Evolutionary conservation across 2,329 filamentous ascomycete genomes (phyloP), one percentile per base, ranked within the genome.

Genomic region (Ophiognomonia clavigignenti-juglandacearum): DNA sequence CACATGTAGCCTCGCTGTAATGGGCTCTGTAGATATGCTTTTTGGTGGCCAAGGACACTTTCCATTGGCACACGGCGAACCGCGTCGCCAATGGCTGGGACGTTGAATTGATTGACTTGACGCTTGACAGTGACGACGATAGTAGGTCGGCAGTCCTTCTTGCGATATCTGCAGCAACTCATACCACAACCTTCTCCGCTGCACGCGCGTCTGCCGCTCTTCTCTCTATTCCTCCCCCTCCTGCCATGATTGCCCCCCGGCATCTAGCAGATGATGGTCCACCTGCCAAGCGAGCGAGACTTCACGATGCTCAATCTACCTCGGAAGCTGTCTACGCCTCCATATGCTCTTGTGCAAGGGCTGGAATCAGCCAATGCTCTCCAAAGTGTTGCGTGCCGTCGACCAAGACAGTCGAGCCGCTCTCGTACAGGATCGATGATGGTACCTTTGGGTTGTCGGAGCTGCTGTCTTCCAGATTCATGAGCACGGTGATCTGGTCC

Each of bases 401-500:
- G n/a, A n/a, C n/a, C n/a, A n/a, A n/a, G n/a, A n/a, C n/a, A n/a
- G n/a, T n/a, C n/a, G n/a, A n/a, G n/a, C n/a, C n/a, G n/a, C n/a
- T n/a, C n/a, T n/a, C n/a, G n/a, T n/a, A n/a, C n/a, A n/a, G n/a
- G n/a, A n/a, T n/a, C n/a, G n/a, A n/a, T 0, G 61, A 63, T 0
- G 67, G 64, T 0, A 54, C 50, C 26, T 72, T 72, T 5, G 61
- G 58, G 0, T 54, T 49, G 1, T 70, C 65, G 0, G 51, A 54
- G 22, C 57, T 63, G 2, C 49, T 29, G 2, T 47, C 50, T 0
- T 59, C 20, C 63, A 62, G 69, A 8, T 45, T 57, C 0, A 60
- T 65, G 6, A 71, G 53, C 0, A 65, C 43, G 2, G 64, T 54
- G 1, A 65, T 61, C 0, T 59, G 49, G 0, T 62, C 54, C 0